These are phyloP conservation scores for Chlorella sp. DNA, from an alignment of 139 green algal species.

Conservation along the genomic window DNA sequence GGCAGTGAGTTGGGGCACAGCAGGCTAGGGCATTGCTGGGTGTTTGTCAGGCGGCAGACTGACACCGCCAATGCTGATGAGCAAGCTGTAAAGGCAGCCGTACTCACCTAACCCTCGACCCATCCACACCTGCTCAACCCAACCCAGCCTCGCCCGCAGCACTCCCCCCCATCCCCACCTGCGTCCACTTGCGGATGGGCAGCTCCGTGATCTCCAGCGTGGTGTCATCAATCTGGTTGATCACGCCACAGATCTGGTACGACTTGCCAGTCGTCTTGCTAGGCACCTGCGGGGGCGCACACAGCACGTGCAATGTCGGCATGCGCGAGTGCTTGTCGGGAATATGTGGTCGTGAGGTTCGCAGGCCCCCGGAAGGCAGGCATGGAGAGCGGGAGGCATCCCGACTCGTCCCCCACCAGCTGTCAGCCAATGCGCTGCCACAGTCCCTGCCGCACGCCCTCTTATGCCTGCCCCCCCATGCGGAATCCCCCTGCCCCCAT, in stretches of 20 bases:
- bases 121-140: neutral
- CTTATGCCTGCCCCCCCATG: neutral
- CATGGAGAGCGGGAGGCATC: neutral
- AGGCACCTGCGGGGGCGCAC: slow-evolving; percentile 38
- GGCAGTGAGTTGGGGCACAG: neutral
- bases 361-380: neutral
- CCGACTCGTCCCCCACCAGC: neutral
- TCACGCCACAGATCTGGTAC: slow-evolving; percentile 78
- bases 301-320: too few relatives aligned
- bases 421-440: neutral
- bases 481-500: too few relatives aligned
- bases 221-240: slow-evolving; percentile 70
- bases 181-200: slow-evolving; percentile 96
- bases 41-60: neutral
- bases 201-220: slow-evolving; percentile 96
- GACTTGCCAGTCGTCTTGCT: slow-evolving; percentile 68
- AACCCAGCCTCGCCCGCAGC: neutral
- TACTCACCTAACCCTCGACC: neutral
- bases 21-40: neutral
- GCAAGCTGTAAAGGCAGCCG: neutral
- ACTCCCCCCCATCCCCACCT: slow-evolving; percentile 39
- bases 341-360: too few relatives aligned
- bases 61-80: neutral
- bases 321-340: too few relatives aligned
- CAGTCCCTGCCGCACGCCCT: neutral